Evolutionary conservation across 2,329 filamentous ascomycete species (phyloP), one percentile per base, ranked within the genome.

Genomic region (Fonsecaea multimorphosa): DNA sequence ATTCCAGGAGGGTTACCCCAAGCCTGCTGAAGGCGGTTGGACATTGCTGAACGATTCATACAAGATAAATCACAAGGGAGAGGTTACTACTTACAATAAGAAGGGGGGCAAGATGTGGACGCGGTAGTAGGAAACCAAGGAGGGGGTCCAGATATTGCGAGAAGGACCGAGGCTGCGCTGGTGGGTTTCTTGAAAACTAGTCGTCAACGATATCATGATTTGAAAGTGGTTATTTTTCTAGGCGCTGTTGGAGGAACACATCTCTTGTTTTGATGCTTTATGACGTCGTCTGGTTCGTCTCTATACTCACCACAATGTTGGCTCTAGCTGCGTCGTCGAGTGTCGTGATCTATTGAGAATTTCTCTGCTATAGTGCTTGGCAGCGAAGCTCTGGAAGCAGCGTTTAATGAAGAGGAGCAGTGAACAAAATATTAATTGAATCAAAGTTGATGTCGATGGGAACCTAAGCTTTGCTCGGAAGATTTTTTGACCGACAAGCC

Each of bases 31-130:
- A 6, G 38, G 38, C 38, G 16, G 38, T 6, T 40, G 38, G 38
- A 40, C 38, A 4, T n/a, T 40, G 38, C 14, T 40, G 38, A 40
- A n/a, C n/a, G 38, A 40, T 1, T n/a, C 38, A 19, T 19, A 40
- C 38, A 40, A 40, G 38, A 40, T 40, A 40, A 40, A n/a, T 40
- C 38, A n/a, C 14, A 40, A 40, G n/a, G 38, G 38, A 40, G 38
- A 40, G 14, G n/a, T 40, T 8, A 8, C 16, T 19, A n/a, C 2
- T n/a, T 40, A 40, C n/a, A 19, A n/a, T 1, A 40, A 40, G 16
- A 40, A 40, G 16, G 38, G 32, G 5, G 5, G 29, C 29, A 31
- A 31, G 29, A 31, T 3, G 6, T 7, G 32, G 32, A 34, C 3
- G 16, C 5, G 38, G n/a, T 40, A n/a, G 38, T 3, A 31, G 29